These are phyloP conservation scores for Gloeopeniophorella convolvens DNA, from an alignment of 768 basidiomycete genomes.

Conservation along the genomic window DNA sequence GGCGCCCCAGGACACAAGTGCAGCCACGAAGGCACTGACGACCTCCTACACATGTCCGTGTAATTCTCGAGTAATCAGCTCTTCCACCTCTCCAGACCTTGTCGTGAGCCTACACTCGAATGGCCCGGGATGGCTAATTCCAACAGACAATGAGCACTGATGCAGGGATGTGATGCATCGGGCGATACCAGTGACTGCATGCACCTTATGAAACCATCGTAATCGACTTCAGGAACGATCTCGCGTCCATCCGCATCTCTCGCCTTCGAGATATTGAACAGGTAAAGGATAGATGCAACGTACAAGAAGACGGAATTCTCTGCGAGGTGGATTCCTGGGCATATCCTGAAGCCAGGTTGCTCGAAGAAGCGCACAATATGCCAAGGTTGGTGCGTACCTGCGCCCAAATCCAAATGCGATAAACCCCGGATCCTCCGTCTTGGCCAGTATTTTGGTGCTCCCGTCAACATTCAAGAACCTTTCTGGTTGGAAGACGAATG, in stretches of 20 bases:
- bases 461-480: conserved; percentile 35
- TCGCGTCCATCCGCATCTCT: neutral
- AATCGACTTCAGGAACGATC: neutral
- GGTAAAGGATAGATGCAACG: neutral
- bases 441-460: conserved; percentile 25
- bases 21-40: no score
- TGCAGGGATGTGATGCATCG: neutral
- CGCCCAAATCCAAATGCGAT: conserved; percentile 34
- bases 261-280: neutral
- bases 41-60: no score
- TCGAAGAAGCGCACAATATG: neutral
- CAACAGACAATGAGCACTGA: no score
- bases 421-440: conserved; percentile 26
- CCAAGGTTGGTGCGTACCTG: neutral
- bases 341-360: neutral
- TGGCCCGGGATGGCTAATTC: neutral
- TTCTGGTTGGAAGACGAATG: conserved; percentile 33
- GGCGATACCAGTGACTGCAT: neutral
- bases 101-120: no score
- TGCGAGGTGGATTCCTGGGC: neutral
- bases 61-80: no score
- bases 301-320: neutral
- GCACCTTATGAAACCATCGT: neutral
- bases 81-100: no score
- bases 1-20: no score